phyloP scores from a whole-genome alignment of 2,329 filamentous ascomycete genomes.

The Aquanectria penicillioides region DNA sequence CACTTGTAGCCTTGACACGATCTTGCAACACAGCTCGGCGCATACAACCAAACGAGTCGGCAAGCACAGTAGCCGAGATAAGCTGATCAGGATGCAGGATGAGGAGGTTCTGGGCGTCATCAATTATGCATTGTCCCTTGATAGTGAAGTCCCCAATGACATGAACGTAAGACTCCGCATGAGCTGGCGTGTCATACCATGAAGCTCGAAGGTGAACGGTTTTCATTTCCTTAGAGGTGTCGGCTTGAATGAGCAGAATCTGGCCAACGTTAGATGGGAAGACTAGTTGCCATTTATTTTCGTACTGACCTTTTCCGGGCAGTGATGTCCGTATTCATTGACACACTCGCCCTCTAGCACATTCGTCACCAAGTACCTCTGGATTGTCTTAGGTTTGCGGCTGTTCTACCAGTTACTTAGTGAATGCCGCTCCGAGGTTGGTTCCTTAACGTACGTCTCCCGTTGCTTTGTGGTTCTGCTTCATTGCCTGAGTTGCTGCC shows the following conservation, averaged over 20 bases:
- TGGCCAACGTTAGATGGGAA: conserved; percentile 51
- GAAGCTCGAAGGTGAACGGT: conserved; percentile 83
- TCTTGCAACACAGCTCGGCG: conserved; percentile 94
- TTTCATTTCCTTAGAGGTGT: conserved; percentile 72
- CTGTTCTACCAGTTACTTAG: conserved; percentile 76
- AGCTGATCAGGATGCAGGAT: conserved; percentile 96
- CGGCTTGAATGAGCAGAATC: conserved; percentile 85
- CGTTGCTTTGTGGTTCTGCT: conserved; percentile 40
- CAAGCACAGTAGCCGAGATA: conserved; percentile 92
- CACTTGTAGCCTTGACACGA: conserved; percentile 89
- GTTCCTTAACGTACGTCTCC: conserved; percentile 51
- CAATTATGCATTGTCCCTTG: conserved; percentile 79
- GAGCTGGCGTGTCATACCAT: conserved; percentile 85
- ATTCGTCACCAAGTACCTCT: conserved; percentile 85
- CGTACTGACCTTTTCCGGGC: conserved; percentile 76
- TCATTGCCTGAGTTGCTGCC: conserved; percentile 74
- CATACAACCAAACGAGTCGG: conserved; percentile 94
- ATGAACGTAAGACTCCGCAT: conserved; percentile 81
- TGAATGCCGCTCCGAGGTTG: conserved; percentile 47
- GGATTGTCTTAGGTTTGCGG: conserved; percentile 77
- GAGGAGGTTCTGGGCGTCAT: conserved; percentile 84
- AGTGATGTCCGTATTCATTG: conserved; percentile 67
- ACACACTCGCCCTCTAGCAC: conserved; percentile 76
- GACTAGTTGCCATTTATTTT: no score
- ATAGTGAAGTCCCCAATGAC: conserved; percentile 81